A percentile compares a stretch with the other conserved stretches of the same genome.
These are phyloP conservation scores for Schoenoplectus tabernaemontani DNA, from an alignment of 202 grass and related monocot genomes.

Conservation along the genomic window DNA sequence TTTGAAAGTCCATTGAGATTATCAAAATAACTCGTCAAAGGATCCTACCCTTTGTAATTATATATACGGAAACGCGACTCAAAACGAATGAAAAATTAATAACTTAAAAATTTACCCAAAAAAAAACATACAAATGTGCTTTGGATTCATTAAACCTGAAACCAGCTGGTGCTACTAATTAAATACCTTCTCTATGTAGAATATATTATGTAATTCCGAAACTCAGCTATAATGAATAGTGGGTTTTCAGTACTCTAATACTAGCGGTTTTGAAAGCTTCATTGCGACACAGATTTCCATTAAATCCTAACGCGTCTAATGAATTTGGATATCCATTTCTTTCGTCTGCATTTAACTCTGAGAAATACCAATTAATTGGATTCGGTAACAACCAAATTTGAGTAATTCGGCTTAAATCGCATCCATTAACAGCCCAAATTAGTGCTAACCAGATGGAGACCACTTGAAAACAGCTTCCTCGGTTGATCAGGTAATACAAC, in stretches of 20 bases:
- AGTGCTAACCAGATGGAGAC: background rate
- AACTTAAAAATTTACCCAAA: background rate
- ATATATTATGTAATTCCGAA: too few relatives aligned
- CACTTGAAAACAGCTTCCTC: background rate
- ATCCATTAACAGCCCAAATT: background rate
- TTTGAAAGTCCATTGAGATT: too few relatives aligned
- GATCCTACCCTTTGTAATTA: too few relatives aligned
- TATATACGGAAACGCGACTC: background rate
- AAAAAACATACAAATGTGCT: background rate
- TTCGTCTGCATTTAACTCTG: background rate
- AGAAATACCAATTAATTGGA: background rate
- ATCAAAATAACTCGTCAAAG: too few relatives aligned
- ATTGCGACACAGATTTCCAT: too few relatives aligned
- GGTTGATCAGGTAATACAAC: background rate
- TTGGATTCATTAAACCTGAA: background rate
- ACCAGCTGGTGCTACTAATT: background rate
- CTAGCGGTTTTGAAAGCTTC: too few relatives aligned
- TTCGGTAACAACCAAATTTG: background rate
- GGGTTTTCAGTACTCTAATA: too few relatives aligned
- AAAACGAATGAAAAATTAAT: too few relatives aligned
- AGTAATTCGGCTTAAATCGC: background rate
- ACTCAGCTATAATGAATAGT: too few relatives aligned
- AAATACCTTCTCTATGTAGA: too few relatives aligned
- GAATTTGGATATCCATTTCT: background rate
- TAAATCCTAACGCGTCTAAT: background rate